Evolutionary conservation across 176 grass and related monocot genomes (phyloP), one percentile per base, ranked within the genome.

Genomic region (Puccinellia tenuiflora): DNA sequence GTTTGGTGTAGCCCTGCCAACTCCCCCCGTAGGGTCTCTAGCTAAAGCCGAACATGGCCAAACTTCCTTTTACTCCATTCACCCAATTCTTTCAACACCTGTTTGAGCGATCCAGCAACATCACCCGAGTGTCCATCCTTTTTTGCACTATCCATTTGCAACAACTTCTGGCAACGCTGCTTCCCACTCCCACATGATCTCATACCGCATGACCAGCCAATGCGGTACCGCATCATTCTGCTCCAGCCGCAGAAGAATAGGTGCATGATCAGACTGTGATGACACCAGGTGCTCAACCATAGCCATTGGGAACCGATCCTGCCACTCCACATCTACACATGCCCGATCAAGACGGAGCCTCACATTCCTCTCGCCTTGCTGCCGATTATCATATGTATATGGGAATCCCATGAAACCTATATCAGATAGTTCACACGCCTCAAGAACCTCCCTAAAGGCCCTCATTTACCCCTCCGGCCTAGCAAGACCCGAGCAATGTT

Each of bases 211-310:
- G 2, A 6, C 21, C 3, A 15, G 3, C 21, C 21, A 9, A 0
- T 7, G 7, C 7, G 52, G 52, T 20, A 1, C 2, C 1, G 52
- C 1, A 0, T 9, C 52, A 3, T 21, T 21, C 52, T 22, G 7
- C 2, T 22, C 20, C 0, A 55, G 2, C 7, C 5, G 18, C 0
- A 55, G 0, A 0, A 55, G 1, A 2, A 55, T 0, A 3, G 52
- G 52, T 9, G 6, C 21, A 20, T 55, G 52, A 9, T 55, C n/a
- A 7, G 53, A 56, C 5, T n/a, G 2, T 3, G 53, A 24, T 1
- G 53, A 56, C 1, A 7, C 8, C 3, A 56, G 53, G 9, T 56
- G 53, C 8, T 3, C 7, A 9, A 20, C 20, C 53, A 40, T 3
- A 3, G 53, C 53, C 8, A 10, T 56, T 9, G 6, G 2, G 9